Evolutionary conservation across 2,329 filamentous ascomycete genomes (phyloP).

Genomic region (Phyllosticta citribraziliensis): DNA sequence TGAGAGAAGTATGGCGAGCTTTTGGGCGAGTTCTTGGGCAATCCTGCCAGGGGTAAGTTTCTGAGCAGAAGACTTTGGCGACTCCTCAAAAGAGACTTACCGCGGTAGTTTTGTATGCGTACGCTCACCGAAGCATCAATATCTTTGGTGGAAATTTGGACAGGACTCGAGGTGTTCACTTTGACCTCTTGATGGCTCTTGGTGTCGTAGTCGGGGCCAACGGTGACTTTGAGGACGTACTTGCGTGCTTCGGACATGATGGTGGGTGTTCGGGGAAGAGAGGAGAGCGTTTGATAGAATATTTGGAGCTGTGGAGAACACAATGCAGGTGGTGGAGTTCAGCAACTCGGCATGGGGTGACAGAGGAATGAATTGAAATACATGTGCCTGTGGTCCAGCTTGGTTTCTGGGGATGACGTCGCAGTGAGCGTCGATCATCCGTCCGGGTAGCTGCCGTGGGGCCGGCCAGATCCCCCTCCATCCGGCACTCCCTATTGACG

Average conservation of each 20-base stretch:
- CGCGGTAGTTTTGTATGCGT: constrained; percentile 56
- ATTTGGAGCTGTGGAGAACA: neutral
- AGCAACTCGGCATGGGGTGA: too few species aligned
- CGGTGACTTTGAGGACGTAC: constrained; percentile 73
- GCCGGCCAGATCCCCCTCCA: too few species aligned
- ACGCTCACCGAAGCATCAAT: constrained; percentile 63
- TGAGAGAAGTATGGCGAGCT: constrained; percentile 70
- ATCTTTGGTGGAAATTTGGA: constrained; percentile 53
- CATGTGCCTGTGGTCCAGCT: too few species aligned
- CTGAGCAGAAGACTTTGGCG: neutral
- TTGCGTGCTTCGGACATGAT: constrained; percentile 48
- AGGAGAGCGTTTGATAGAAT: neutral
- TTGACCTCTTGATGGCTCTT: constrained; percentile 62
- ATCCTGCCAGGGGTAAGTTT: constrained; percentile 37
- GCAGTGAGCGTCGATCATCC: too few species aligned
- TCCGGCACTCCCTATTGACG: too few species aligned
- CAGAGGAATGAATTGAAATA: too few species aligned
- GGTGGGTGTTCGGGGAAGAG: neutral
- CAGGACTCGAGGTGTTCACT: constrained; percentile 59
- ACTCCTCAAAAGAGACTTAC: constrained; percentile 14
- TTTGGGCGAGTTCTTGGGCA: constrained; percentile 58
- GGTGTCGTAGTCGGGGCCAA: constrained; percentile 65
- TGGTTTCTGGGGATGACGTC: too few species aligned
- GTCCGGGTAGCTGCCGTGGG: too few species aligned
- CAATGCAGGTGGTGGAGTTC: too few species aligned